These are phyloP conservation scores for Pseudopyrenochaeta lycopersici DNA, from an alignment of 2,329 filamentous ascomycete genomes.

Conservation along the genomic window DNA sequence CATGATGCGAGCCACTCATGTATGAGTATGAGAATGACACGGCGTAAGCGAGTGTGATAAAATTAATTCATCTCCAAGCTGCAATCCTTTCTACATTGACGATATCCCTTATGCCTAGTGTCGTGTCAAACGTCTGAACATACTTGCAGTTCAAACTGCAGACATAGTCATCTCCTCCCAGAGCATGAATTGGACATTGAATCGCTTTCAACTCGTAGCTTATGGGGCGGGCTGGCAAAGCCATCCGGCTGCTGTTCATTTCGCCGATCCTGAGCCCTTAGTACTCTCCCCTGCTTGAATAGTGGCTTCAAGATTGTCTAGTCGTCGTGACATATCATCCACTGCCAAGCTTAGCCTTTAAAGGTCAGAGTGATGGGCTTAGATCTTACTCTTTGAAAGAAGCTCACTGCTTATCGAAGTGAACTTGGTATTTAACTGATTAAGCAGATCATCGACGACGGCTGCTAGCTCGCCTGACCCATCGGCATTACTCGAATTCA, in stretches of 20 bases:
- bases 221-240: not conserved
- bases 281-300: constrained; percentile 65
- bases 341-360: constrained; percentile 62
- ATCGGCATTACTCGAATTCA: constrained; percentile 32
- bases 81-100: constrained; percentile 4
- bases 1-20: constrained; percentile 12
- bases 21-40: constrained; percentile 24
- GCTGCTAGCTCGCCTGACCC: constrained; percentile 70
- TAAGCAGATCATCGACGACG: constrained; percentile 86
- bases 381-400: constrained; percentile 79
- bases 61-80: constrained; percentile 7
- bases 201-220: not conserved
- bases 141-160: not conserved
- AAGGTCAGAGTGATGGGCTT: not conserved
- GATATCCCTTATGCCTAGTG: not conserved
- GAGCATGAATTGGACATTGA: not conserved
- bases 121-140: not conserved
- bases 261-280: constrained; percentile 37
- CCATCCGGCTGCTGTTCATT: constrained; percentile 14
- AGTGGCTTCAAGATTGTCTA: constrained; percentile 83
- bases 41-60: constrained; percentile 2
- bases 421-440: constrained; percentile 86
- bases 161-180: too few species aligned
- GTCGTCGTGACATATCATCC: constrained; percentile 89
- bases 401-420: constrained; percentile 85